These are phyloP conservation scores for Penicillium sumatraense DNA, from an alignment of 2,329 filamentous ascomycete genomes.

Conservation along the genomic window DNA sequence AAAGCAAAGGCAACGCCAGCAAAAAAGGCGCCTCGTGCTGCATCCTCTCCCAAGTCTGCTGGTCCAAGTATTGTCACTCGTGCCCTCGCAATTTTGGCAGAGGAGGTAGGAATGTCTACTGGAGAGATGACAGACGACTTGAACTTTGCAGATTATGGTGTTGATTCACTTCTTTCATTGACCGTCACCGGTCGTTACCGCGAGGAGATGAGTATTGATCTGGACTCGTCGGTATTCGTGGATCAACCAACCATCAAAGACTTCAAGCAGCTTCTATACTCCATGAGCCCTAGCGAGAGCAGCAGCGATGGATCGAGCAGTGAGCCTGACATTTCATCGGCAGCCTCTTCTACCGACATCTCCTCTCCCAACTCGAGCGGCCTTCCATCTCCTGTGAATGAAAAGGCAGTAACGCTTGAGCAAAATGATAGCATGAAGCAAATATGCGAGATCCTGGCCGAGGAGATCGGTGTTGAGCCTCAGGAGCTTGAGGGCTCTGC, in stretches of 20 bases:
- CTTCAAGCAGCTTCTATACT: constrained; percentile 60
- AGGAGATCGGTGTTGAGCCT: constrained; percentile 50
- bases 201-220: constrained; percentile 64
- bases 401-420: constrained; percentile 29
- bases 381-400: constrained; percentile 31
- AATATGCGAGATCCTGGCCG: constrained; percentile 47
- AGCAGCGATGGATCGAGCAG: constrained; percentile 35
- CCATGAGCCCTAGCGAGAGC: constrained; percentile 36
- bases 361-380: constrained; percentile 41
- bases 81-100: constrained; percentile 46
- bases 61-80: constrained; percentile 37
- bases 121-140: constrained; percentile 64
- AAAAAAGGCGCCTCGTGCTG: constrained; percentile 31
- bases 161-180: constrained; percentile 65
- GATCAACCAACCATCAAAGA: constrained; percentile 64
- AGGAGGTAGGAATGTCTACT: constrained; percentile 60
- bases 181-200: constrained; percentile 66
- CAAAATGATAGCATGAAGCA: constrained; percentile 43
- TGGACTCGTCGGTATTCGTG: constrained; percentile 63
- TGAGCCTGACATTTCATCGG: constrained; percentile 35
- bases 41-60: constrained; percentile 33
- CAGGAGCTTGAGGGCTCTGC: constrained; percentile 45
- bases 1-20: constrained; percentile 31
- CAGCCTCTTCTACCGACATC: constrained; percentile 36
- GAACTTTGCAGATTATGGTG: constrained; percentile 65